A percentile compares a stretch with the other conserved stretches of the same genome.
phyloP scores from a whole-genome alignment of 495 filamentous ascomycete genomes.

The Parathielavia hyrcaniae region DNA sequence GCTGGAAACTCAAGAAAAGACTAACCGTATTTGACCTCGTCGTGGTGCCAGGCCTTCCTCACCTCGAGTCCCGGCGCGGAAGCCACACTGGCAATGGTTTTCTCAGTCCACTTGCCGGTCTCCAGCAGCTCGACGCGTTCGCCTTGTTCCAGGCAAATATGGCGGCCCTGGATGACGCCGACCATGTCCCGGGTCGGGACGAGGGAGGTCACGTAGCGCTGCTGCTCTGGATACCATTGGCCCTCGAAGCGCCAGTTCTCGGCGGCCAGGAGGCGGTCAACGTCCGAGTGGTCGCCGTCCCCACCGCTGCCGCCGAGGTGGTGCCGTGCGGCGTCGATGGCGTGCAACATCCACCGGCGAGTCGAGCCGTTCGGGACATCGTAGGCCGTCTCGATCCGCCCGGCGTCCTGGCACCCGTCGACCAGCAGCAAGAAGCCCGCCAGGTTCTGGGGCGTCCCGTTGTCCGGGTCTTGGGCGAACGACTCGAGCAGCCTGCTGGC shows the following conservation, averaged over 20 bases:
- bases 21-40: slow-evolving; percentile 17
- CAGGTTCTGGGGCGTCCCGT: slow-evolving; percentile 9
- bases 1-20: not conserved
- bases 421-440: slow-evolving; percentile 13
- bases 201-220: slow-evolving; percentile 16
- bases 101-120: slow-evolving; percentile 18
- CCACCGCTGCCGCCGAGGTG: not conserved
- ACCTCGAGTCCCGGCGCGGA: slow-evolving; percentile 8
- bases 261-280: slow-evolving; percentile 4
- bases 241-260: slow-evolving; percentile 18
- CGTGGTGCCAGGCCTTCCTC: slow-evolving; percentile 4
- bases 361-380: slow-evolving; percentile 9
- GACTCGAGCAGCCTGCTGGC: slow-evolving; percentile 8
- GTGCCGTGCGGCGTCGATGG: slow-evolving; percentile 8
- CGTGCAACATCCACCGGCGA: slow-evolving; percentile 15
- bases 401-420: slow-evolving; percentile 16
- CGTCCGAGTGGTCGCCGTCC: not conserved
- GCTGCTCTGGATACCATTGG: slow-evolving; percentile 6
- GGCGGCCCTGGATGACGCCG: not conserved
- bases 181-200: not conserved
- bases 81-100: not conserved
- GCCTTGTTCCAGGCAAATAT: slow-evolving; percentile 4
- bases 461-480: slow-evolving; percentile 1
- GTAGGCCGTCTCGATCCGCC: slow-evolving; percentile 10
- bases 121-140: slow-evolving; percentile 11